Conservation (phyloP, 2,329 filamentous ascomycete species). For the Plectosphaerella plurivora region DNA sequence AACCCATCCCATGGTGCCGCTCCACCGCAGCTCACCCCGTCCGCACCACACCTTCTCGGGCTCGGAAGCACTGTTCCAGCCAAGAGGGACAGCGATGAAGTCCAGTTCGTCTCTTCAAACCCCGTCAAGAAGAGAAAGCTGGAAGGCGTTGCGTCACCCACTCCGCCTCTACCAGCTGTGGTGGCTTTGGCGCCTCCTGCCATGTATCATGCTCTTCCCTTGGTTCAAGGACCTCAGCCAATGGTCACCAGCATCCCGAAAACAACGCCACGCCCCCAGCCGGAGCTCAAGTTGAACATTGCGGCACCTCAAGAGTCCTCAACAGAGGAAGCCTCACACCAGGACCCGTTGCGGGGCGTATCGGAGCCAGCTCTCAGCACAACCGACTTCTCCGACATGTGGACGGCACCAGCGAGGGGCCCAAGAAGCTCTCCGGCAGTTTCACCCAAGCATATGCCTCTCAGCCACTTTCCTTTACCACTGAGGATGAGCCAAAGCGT, state of each 20-base stretch:
- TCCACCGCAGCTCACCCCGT: neutral
- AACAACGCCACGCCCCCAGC: neutral
- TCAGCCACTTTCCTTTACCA: slow-evolving; percentile 1
- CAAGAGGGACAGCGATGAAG: slow-evolving; percentile 33
- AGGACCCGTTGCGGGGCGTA: slow-evolving; percentile 23
- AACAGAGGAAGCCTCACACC: slow-evolving; percentile 15
- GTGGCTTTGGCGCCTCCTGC: too few relatives aligned
- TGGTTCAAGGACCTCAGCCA: neutral
- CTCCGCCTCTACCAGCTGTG: neutral
- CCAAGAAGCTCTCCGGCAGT: slow-evolving; percentile 24
- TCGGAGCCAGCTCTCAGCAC: slow-evolving; percentile 29
- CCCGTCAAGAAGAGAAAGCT: slow-evolving; percentile 32
- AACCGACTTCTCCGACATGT: slow-evolving; percentile 20
- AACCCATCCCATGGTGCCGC: neutral
- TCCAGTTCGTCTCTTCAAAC: slow-evolving; percentile 38
- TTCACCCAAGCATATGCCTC: slow-evolving; percentile 25
- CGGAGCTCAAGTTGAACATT: slow-evolving; percentile 23
- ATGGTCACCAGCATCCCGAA: neutral
- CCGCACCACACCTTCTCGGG: neutral
- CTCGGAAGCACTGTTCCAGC: slow-evolving; percentile 4
- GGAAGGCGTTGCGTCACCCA: neutral
- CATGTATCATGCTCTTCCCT: neutral
- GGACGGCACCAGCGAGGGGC: slow-evolving; percentile 11
- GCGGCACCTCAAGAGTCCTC: slow-evolving; percentile 22
- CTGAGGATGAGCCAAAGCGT: neutral